phyloP scores from a whole-genome alignment of 1,284 basidiomycete genomes.

The Ustilago bromivora region DNA sequence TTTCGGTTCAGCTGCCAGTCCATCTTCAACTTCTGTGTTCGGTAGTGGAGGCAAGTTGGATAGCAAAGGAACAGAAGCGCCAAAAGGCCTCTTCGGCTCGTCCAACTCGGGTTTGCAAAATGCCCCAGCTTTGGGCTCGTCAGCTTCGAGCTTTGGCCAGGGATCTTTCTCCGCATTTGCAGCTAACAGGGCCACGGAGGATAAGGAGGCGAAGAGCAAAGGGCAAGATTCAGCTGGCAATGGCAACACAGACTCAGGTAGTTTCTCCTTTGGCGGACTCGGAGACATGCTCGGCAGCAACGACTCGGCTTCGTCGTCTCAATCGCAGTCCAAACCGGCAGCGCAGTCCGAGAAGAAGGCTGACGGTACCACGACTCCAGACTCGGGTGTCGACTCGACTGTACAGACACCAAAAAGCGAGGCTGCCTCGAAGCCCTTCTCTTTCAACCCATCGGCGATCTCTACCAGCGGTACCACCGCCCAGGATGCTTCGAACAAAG shows the following conservation, averaged over 20 bases:
- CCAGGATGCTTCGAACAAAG: constrained; percentile 2
- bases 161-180: constrained; percentile 38
- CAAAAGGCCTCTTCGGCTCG: constrained; percentile 27
- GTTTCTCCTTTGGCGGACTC: constrained; percentile 53
- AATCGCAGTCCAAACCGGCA: constrained; percentile 5
- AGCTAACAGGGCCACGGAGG: constrained; percentile 41
- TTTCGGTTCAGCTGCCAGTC: constrained; percentile 20
- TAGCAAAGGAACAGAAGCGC: constrained; percentile 10
- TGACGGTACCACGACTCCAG: not conserved
- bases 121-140: constrained; percentile 26
- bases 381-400: constrained; percentile 16
- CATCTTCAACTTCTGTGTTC: constrained; percentile 31
- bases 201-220: constrained; percentile 25
- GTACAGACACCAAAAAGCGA: constrained; percentile 28
- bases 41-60: constrained; percentile 44
- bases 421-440: constrained; percentile 18
- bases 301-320: constrained; percentile 17
- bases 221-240: constrained; percentile 3
- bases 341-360: constrained; percentile 11
- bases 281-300: constrained; percentile 33
- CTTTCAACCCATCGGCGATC: constrained; percentile 24
- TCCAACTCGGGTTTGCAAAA: constrained; percentile 9
- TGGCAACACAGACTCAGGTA: constrained; percentile 20
- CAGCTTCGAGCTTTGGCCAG: constrained; percentile 31
- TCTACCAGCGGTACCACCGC: not conserved